Conservation (phyloP, 805 yeast genomes). For the Starmerella asiatica region DNA sequence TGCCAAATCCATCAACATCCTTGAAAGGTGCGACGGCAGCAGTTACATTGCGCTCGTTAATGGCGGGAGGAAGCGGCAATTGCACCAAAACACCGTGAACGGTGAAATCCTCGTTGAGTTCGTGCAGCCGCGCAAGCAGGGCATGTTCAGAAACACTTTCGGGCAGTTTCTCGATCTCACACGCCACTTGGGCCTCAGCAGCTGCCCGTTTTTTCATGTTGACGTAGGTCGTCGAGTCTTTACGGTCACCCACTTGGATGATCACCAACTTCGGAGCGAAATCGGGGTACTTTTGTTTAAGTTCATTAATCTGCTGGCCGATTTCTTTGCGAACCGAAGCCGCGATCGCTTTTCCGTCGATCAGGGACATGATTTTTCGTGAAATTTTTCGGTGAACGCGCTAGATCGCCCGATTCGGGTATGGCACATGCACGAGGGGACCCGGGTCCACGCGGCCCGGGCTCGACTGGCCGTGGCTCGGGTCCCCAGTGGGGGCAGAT, state of each 20-base stretch:
- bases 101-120: slow-evolving; percentile 55
- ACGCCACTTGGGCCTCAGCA: slow-evolving; percentile 60
- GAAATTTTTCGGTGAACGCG: not conserved
- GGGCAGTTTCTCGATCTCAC: slow-evolving; percentile 50
- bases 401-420: too few species aligned
- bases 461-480: too few species aligned
- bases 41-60: slow-evolving; percentile 69
- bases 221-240: slow-evolving; percentile 85
- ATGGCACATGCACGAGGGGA: too few species aligned
- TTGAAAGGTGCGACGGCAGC: slow-evolving; percentile 66
- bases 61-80: slow-evolving; percentile 71
- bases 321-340: slow-evolving; percentile 39
- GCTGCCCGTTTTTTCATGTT: slow-evolving; percentile 87
- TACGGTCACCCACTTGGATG: slow-evolving; percentile 79
- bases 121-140: slow-evolving; percentile 41
- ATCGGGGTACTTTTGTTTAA: slow-evolving; percentile 31
- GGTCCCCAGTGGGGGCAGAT: too few species aligned
- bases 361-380: slow-evolving; percentile 23
- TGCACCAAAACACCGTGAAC: slow-evolving; percentile 85
- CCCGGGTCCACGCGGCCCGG: too few species aligned
- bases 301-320: slow-evolving; percentile 34
- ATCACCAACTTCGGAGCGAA: slow-evolving; percentile 70
- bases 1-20: slow-evolving; percentile 93
- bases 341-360: slow-evolving; percentile 57
- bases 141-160: slow-evolving; percentile 49